Percentiles rank a stretch among this genome's conserved stretches.
phyloP scores from a whole-genome alignment of 139 green algal genomes.

The Yamagishiella unicocca region DNA sequence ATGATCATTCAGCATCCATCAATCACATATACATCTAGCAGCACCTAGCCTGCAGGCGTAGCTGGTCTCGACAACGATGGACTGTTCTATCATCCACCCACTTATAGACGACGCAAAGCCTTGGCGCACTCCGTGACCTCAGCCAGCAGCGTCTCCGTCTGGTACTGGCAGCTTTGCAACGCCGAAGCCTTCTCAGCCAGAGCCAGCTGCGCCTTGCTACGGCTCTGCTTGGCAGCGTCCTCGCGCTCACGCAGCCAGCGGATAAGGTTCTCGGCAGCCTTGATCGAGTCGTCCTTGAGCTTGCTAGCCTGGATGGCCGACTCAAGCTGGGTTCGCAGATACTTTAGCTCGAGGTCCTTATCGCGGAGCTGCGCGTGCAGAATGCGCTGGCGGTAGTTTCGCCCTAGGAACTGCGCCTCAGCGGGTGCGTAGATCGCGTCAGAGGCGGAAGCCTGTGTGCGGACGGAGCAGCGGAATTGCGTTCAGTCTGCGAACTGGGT shows the following conservation, averaged over 20 bases:
- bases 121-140: conserved; percentile 38
- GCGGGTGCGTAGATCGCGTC: conserved; percentile 25
- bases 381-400: conserved; percentile 37
- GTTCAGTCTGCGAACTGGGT: not conserved
- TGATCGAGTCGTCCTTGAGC: conserved; percentile 28
- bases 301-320: conserved; percentile 1
- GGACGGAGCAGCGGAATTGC: no score
- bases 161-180: conserved; percentile 36
- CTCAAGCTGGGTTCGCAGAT: conserved; percentile 31
- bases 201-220: conserved; percentile 51
- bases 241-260: conserved; percentile 15
- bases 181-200: conserved; percentile 42
- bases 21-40: no score
- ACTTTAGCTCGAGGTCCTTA: conserved; percentile 47
- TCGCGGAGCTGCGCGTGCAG: conserved; percentile 44
- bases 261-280: conserved; percentile 17
- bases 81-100: no score
- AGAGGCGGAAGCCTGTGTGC: not conserved
- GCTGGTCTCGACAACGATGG: no score
- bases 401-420: conserved; percentile 36
- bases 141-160: conserved; percentile 25
- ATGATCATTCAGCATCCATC: no score
- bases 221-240: conserved; percentile 21
- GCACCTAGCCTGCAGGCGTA: no score
- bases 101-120: not conserved